A percentile compares a stretch with the other conserved stretches of the same genome.
Evolutionary conservation across 129 eudicot genomes (phyloP).

Genomic region (Lactuca sativa): DNA sequence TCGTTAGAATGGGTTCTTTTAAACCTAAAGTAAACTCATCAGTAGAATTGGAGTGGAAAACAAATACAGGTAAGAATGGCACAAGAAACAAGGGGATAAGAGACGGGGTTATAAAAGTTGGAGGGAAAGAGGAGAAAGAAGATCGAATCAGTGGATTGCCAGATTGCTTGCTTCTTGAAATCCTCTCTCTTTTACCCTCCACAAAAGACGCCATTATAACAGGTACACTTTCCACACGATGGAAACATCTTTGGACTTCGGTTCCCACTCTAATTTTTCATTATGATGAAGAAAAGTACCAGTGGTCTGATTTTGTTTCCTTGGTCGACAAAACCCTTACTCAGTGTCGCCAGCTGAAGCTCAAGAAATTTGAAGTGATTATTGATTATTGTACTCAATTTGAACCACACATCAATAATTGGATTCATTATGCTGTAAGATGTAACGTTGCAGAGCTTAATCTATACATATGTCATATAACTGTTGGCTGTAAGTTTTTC

Average conservation of each 20-base stretch:
- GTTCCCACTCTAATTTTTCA: not conserved
- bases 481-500: not conserved
- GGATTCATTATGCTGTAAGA: constrained; percentile 23
- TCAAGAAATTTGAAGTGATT: not conserved
- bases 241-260: constrained; percentile 17
- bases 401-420: constrained; percentile 8
- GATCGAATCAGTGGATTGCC: not conserved
- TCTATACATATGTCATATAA: not conserved
- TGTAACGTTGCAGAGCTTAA: constrained; percentile 22
- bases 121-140: not conserved
- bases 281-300: too few relatives aligned
- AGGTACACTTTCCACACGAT: constrained; percentile 22
- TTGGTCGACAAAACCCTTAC: constrained; percentile 21
- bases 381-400: not conserved
- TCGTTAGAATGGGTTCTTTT: too few relatives aligned
- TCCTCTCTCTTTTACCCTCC: not conserved
- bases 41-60: too few relatives aligned
- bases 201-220: constrained; percentile 19
- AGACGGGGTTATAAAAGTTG: too few relatives aligned
- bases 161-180: not conserved
- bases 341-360: constrained; percentile 20
- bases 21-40: too few relatives aligned
- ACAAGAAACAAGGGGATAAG: too few relatives aligned
- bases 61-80: too few relatives aligned
- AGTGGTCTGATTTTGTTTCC: constrained; percentile 1